phyloP scores from a whole-genome alignment of 306 rosid species.

The Lithocarpus polystachyus region DNA sequence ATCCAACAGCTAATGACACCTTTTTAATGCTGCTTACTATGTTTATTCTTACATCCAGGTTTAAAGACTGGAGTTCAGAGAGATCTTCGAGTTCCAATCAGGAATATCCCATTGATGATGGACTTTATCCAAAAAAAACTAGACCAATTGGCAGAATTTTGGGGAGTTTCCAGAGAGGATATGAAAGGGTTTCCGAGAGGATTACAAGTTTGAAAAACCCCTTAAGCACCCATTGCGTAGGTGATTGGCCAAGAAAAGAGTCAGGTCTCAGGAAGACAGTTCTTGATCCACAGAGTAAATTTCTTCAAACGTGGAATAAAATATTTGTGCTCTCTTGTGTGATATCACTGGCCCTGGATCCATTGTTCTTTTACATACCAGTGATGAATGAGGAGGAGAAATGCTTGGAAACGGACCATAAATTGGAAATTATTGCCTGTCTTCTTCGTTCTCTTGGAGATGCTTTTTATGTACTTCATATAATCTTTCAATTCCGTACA shows the following conservation, averaged over 20 bases:
- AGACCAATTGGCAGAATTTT: slow-evolving; percentile 23
- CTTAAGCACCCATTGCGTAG: slow-evolving; percentile 7
- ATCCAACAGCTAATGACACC: slow-evolving; percentile 4
- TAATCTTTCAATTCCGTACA: slow-evolving; percentile 73
- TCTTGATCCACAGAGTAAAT: slow-evolving; percentile 72
- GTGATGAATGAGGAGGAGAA: slow-evolving; percentile 4
- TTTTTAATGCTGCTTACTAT: neutral
- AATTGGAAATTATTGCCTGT: slow-evolving; percentile 44
- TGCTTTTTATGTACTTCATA: slow-evolving; percentile 64
- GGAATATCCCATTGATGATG: slow-evolving; percentile 23
- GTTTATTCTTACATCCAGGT: slow-evolving; percentile 37
- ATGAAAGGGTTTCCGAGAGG: slow-evolving; percentile 24
- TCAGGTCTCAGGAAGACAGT: slow-evolving; percentile 30
- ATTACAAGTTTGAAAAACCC: slow-evolving; percentile 38
- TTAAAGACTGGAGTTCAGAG: slow-evolving; percentile 58
- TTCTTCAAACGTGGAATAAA: slow-evolving; percentile 86
- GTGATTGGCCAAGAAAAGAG: slow-evolving; percentile 28
- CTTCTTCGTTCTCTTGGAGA: slow-evolving; percentile 79
- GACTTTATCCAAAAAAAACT: slow-evolving; percentile 22
- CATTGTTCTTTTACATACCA: slow-evolving; percentile 74
- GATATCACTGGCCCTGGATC: slow-evolving; percentile 76
- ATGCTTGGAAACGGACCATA: slow-evolving; percentile 39
- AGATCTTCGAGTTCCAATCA: slow-evolving; percentile 37
- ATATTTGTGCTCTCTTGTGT: slow-evolving; percentile 72
- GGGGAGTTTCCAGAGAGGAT: slow-evolving; percentile 20